phyloP scores from a whole-genome alignment of 140 eudicot species.

The Stevia rebaudiana region DNA sequence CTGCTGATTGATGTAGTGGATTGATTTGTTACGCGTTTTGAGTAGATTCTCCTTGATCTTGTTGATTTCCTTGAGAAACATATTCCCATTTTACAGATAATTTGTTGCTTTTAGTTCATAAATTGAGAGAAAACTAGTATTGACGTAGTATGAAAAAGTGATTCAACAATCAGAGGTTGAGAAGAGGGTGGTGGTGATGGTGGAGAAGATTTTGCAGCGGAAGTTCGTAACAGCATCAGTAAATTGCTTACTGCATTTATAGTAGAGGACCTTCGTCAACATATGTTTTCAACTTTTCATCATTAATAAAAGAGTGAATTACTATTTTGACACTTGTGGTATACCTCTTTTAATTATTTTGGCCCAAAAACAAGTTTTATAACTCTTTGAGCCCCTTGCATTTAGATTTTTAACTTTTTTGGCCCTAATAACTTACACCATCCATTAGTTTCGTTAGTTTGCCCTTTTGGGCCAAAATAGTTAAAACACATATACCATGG shows the following conservation, averaged over 20 bases:
- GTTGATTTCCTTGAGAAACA: slow-evolving; percentile 55
- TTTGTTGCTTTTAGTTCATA: background rate
- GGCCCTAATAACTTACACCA: too few species aligned
- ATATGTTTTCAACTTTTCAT: background rate
- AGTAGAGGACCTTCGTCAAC: background rate
- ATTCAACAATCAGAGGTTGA: background rate
- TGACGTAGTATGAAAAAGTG: background rate
- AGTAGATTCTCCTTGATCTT: slow-evolving; percentile 21
- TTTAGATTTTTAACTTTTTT: too few species aligned
- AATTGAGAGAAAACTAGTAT: background rate
- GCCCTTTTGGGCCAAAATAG: too few species aligned
- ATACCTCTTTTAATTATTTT: too few species aligned
- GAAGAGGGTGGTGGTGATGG: background rate
- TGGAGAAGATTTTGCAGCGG: background rate
- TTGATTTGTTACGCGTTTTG: slow-evolving; percentile 45
- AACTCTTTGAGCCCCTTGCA: too few species aligned
- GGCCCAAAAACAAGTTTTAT: too few species aligned
- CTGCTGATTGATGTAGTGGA: slow-evolving; percentile 30
- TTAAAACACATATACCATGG: too few species aligned
- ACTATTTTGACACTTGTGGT: too few species aligned
- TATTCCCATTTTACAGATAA: slow-evolving; percentile 43
- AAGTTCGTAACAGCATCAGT: background rate
- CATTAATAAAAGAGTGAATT: too few species aligned
- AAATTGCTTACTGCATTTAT: background rate
- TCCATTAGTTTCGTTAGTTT: too few species aligned